Base-by-base conservation (phyloP, 345 rosid genomes). In the Linum lewisii region DNA sequence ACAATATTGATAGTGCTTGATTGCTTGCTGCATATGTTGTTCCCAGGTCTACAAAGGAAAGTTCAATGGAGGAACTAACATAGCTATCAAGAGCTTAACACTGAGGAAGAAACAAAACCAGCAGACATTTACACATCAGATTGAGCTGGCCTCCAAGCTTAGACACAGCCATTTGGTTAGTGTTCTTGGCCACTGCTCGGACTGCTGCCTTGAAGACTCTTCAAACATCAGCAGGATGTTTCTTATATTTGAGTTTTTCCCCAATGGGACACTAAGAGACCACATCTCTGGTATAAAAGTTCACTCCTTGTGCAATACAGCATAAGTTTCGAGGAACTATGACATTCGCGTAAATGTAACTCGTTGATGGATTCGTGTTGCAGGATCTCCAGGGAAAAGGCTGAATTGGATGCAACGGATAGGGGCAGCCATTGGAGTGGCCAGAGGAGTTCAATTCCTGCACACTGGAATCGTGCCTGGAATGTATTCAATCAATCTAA, bases 141-240 rank as follows among this genome's bases (percentile, higher is more conserved):
- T 84, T 15, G 87, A 80, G 73, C 55, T 74, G 65, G 63, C 78
- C 37, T 82, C 91, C 2, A 84, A 73, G 65, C 85, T 84, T 63
- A 78, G 85, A 54, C 87, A 84, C 37, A 53, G 38, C 23, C 65
- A 82, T 66, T 73, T 84, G 79, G 73, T 67, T 24, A 78, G 91
- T 72, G 69, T 79, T 63, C 79, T 84, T 52, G 91, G 91, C 9
- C 91, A 84, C 69, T 80, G 91, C 69, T 70, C 82, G 1, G 77
- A 77, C 19, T 64, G 73, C 51, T 54, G 62, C 63, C 63, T 44
- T 9, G 72, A 78, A 49, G 78, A 80, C 70, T 72, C 23, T 20
- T 21, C 81, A 18, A 77, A 63, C 44, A 68, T 70, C 29, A 63
- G 59, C 73, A 64, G 32, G 57, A 63, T 80, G 32, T 67, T 69